Base-by-base conservation (phyloP, 202 grass and related monocot species). In the Schoenoplectus tabernaemontani region DNA sequence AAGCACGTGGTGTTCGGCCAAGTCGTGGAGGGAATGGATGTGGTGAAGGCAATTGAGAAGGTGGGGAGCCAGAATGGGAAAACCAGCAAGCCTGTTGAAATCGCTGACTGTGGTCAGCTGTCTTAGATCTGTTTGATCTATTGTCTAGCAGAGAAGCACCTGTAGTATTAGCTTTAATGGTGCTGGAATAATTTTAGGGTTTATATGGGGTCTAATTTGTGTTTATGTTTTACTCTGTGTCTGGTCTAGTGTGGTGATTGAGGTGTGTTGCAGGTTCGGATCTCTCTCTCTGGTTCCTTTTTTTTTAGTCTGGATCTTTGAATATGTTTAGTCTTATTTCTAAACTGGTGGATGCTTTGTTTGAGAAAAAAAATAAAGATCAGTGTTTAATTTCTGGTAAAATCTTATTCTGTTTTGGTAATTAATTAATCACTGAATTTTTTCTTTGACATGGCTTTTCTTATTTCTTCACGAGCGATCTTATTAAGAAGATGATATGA, bases 1-100 rank as follows among this genome's bases (percentile, higher is more conserved):
- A 85, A 85, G 83, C 83, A 85, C 19, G 76, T 79, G 10, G 83
- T 85, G 34, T 85, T 85, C 15, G 83, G 83, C 33, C 46, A 71
- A 57, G 83, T 85, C 15, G 76, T 85, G 3, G 75, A 85, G 28
- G 83, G 83, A 0, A 0, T 85, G 4, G 64, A 85, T 1, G 76
- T 85, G 1, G 83, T 85, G 47, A 63, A n/a, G 76, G 34, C 42
- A 7, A 85, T 85, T 34, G 83, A 85, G 76, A 79, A 79, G 48
- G 76, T 85, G 32, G 83, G 83, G 13, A 79, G 73, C 4, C 2
- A 16, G 37, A 70, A 61, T 4, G 83, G 83, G 1, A 80, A 33
- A 19, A 53, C 37, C 48, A 37, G 34, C n/a, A 80, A 63, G 76
- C 0, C 20, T 6, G 83, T 85, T 22, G 13, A 54, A 34, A 0